These are phyloP conservation scores for Globisporangium splendens DNA, from an alignment of 352 stramenopile genomes.

Conservation along the genomic window DNA sequence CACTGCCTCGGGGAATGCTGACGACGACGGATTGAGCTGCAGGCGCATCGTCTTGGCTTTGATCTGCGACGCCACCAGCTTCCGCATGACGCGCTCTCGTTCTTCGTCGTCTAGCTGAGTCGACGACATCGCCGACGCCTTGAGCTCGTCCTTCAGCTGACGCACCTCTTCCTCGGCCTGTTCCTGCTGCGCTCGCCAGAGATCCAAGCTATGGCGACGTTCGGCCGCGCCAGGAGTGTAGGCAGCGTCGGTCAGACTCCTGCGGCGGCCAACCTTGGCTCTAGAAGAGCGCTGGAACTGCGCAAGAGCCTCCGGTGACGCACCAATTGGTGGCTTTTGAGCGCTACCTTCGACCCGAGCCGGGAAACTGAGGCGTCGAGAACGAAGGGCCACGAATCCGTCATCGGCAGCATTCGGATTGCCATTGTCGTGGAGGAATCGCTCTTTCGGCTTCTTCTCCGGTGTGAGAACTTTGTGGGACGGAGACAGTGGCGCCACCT, in stretches of 20 bases:
- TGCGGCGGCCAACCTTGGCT: conserved; percentile 12
- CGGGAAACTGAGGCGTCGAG: conserved; percentile 11
- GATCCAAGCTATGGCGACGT: conserved; percentile 44
- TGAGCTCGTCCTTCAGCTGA: conserved; percentile 54
- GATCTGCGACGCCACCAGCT: conserved; percentile 62
- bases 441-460: background rate
- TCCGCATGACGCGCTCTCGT: conserved; percentile 68
- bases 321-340: conserved; percentile 31
- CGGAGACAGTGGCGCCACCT: background rate
- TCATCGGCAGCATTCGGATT: conserved; percentile 39
- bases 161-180: conserved; percentile 35
- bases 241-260: conserved; percentile 15
- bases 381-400: conserved; percentile 7
- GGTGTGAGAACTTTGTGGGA: no score
- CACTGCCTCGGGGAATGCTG: conserved; percentile 25
- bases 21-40: conserved; percentile 35
- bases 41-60: conserved; percentile 51
- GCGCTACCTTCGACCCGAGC: conserved; percentile 25
- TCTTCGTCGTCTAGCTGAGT: conserved; percentile 29
- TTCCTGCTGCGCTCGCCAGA: conserved; percentile 44
- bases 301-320: conserved; percentile 30
- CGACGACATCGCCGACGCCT: conserved; percentile 30
- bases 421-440: conserved; percentile 15
- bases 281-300: conserved; percentile 2
- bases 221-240: conserved; percentile 8